Percentiles rank a stretch among this genome's conserved stretches.
These are phyloP conservation scores for Pyrus hybrid DNA, from an alignment of 331 rosid genomes.

Conservation along the genomic window DNA sequence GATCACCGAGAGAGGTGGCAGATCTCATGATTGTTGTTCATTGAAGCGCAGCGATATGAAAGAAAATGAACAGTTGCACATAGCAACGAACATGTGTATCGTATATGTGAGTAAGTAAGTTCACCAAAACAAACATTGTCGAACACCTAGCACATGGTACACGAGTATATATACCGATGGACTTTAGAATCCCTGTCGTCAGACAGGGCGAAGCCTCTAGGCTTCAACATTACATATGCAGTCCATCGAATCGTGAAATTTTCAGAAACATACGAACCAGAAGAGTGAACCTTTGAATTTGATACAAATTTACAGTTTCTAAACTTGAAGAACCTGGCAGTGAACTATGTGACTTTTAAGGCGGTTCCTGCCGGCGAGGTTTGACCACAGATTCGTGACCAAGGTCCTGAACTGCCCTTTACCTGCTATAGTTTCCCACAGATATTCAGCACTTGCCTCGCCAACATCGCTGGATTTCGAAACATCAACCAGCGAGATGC, in stretches of 20 bases:
- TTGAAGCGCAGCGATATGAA: not conserved
- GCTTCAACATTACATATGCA: not conserved
- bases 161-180: constrained; percentile 13
- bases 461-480: constrained; percentile 42
- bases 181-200: not conserved
- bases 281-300: not conserved
- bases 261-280: not conserved
- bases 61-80: not conserved
- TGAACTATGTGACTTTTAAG: constrained; percentile 85
- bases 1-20: too few species aligned
- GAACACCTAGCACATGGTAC: constrained; percentile 21
- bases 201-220: not conserved
- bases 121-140: constrained; percentile 26
- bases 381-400: constrained; percentile 73
- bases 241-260: constrained; percentile 1
- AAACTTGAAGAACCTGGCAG: constrained; percentile 85
- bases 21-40: too few species aligned
- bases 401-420: constrained; percentile 76
- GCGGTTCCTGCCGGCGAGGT: constrained; percentile 73
- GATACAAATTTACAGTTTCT: constrained; percentile 10
- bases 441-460: constrained; percentile 52
- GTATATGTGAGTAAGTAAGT: constrained; percentile 23
- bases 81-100: constrained; percentile 13
- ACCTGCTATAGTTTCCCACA: constrained; percentile 84
- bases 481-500: constrained; percentile 76